These are phyloP conservation scores for Talaromyces trachyspermus DNA, from an alignment of 495 filamentous ascomycete genomes.

Conservation along the genomic window DNA sequence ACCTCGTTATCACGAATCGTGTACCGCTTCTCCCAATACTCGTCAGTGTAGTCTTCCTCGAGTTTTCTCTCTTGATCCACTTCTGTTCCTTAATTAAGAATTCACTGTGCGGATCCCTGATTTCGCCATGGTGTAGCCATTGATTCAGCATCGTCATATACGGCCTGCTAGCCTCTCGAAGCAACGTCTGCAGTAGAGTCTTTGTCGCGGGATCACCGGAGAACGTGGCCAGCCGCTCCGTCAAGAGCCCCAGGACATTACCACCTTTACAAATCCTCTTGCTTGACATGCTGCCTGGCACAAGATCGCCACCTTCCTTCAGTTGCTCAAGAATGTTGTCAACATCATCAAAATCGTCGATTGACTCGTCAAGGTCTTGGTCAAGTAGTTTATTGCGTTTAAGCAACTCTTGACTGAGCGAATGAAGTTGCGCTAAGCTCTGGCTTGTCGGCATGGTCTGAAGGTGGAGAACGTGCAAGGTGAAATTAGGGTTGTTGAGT, in stretches of 20 bases:
- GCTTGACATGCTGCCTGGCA: constrained; percentile 66
- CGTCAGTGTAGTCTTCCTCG: constrained; percentile 95
- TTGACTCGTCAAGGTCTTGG: constrained; percentile 75
- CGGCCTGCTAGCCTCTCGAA: constrained; percentile 83
- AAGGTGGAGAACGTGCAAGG: constrained; percentile 83
- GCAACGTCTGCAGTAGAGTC: constrained; percentile 65
- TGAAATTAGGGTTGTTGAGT: constrained; percentile 79
- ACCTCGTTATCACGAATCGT: constrained; percentile 86
- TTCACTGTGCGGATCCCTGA: constrained; percentile 88
- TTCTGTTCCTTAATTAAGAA: constrained; percentile 95
- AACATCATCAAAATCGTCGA: constrained; percentile 72
- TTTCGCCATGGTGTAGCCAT: constrained; percentile 93
- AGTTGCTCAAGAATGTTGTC: constrained; percentile 84
- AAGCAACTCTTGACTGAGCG: constrained; percentile 76
- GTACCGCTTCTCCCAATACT: constrained; percentile 98
- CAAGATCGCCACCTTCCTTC: constrained; percentile 69
- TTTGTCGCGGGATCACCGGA: constrained; percentile 88
- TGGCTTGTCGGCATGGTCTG: constrained; percentile 84
- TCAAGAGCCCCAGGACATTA: constrained; percentile 75
- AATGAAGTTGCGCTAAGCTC: constrained; percentile 83
- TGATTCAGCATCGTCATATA: constrained; percentile 99
- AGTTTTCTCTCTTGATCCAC: constrained; percentile 86
- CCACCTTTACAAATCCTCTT: constrained; percentile 95
- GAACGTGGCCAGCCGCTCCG: constrained; percentile 75
- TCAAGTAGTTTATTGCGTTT: constrained; percentile 82